Conservation (phyloP, 1,284 basidiomycete species). For the Puccinia novopanici region DNA sequence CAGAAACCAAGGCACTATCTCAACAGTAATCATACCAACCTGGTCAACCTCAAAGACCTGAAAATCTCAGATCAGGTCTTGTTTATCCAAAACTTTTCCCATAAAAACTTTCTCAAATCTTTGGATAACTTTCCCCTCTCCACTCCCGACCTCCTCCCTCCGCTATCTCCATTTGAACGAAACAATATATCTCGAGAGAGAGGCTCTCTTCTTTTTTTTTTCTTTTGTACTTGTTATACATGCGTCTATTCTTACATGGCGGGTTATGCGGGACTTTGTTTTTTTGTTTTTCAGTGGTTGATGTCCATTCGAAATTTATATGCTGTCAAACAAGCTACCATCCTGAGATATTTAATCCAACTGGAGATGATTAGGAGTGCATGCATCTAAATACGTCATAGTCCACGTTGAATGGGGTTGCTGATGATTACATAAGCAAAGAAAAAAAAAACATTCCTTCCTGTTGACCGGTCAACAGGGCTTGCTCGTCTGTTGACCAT, state of each 20-base stretch:
- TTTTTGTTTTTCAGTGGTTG: too few relatives aligned
- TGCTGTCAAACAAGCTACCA: too few relatives aligned
- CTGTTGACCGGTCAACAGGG: too few relatives aligned
- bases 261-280: neutral
- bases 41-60: conserved; percentile 13
- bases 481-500: neutral
- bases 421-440: too few relatives aligned
- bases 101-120: conserved; percentile 21
- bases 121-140: neutral
- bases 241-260: neutral
- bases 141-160: neutral
- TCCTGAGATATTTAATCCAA: too few relatives aligned
- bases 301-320: too few relatives aligned
- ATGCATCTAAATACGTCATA: too few relatives aligned
- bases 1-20: conserved; percentile 7
- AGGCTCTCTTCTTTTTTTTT: conserved; percentile 9
- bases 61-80: conserved; percentile 29
- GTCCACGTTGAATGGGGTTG: too few relatives aligned
- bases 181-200: neutral
- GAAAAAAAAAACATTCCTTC: too few relatives aligned
- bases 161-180: neutral
- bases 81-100: conserved; percentile 24
- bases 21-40: conserved; percentile 10
- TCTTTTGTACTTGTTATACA: conserved; percentile 15
- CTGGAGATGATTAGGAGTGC: too few relatives aligned